These are phyloP conservation scores for Chlorella sp. DNA, from an alignment of 139 green algal genomes.

Conservation along the genomic window DNA sequence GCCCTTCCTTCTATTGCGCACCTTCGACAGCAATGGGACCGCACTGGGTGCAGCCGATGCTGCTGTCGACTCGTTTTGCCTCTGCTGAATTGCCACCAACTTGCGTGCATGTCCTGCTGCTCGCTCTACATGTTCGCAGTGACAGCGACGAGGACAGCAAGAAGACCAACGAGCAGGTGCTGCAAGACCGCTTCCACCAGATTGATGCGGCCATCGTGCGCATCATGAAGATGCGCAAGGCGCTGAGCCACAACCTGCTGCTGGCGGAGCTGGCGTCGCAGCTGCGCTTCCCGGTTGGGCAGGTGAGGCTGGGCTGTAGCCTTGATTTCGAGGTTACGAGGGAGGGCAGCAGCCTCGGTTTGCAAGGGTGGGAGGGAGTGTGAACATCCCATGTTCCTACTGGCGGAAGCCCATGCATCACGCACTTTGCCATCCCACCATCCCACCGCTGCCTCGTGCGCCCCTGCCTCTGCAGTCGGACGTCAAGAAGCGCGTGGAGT, in stretches of 20 bases:
- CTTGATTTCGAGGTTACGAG: too few relatives aligned
- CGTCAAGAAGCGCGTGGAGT: constrained; percentile 98
- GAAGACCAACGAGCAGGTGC: constrained; percentile 86
- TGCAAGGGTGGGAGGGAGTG: too few relatives aligned
- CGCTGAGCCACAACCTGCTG: constrained; percentile 93
- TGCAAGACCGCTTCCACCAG: constrained; percentile 90
- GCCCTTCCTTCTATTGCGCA: too few relatives aligned
- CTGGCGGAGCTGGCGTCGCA: constrained; percentile 91
- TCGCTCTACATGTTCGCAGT: too few relatives aligned
- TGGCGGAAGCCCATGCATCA: too few relatives aligned
- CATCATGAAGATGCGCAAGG: constrained; percentile 99
- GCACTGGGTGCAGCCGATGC: neutral
- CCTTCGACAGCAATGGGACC: too few relatives aligned
- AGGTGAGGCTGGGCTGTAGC: neutral
- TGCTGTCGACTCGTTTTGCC: too few relatives aligned
- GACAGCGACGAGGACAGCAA: constrained; percentile 95
- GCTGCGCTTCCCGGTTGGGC: constrained; percentile 93
- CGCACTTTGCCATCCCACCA: too few relatives aligned
- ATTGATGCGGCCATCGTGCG: constrained; percentile 97
- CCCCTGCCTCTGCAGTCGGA: constrained; percentile 62
- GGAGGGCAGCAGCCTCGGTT: too few relatives aligned
- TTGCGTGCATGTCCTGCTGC: too few relatives aligned
- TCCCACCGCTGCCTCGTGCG: too few relatives aligned
- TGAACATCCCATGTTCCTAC: too few relatives aligned
- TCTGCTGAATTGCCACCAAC: neutral